phyloP scores from a whole-genome alignment of 1,139 yeast genomes.

The Zygosaccharomyces pseudobailii region DNA sequence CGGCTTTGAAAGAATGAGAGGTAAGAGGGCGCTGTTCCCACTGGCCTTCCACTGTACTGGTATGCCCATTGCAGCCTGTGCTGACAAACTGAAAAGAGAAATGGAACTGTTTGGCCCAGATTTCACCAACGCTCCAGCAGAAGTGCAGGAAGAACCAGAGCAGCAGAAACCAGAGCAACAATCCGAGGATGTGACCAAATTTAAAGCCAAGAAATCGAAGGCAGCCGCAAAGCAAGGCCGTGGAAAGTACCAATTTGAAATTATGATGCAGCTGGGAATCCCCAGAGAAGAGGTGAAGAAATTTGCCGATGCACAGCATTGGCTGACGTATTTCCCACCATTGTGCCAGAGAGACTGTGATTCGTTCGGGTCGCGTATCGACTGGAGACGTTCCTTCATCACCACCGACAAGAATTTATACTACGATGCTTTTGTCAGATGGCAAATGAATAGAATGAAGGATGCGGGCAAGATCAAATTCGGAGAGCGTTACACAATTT shows the following conservation, averaged over 20 bases:
- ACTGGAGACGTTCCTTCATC: constrained; percentile 96
- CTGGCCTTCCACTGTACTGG: constrained; percentile 99
- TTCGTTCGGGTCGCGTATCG: constrained; percentile 86
- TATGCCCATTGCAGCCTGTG: constrained; percentile 97
- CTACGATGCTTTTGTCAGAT: constrained; percentile 90
- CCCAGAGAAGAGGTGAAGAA: constrained; percentile 74
- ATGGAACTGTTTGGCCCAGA: constrained; percentile 84
- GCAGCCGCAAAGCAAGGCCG: constrained; percentile 92
- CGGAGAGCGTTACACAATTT: constrained; percentile 96
- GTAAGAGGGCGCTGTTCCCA: constrained; percentile 90
- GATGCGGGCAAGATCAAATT: constrained; percentile 88
- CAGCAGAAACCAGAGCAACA: constrained; percentile 37
- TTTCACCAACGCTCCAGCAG: constrained; percentile 63
- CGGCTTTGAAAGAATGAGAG: constrained; percentile 93
- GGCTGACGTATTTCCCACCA: constrained; percentile 92
- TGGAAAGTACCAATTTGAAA: constrained; percentile 91
- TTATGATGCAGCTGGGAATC: constrained; percentile 91
- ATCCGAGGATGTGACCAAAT: constrained; percentile 79
- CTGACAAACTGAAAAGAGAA: constrained; percentile 92
- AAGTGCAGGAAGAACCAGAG: constrained; percentile 50
- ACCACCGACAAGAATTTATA: constrained; percentile 95
- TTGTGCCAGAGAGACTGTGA: constrained; percentile 77
- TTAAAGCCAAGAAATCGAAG: constrained; percentile 86
- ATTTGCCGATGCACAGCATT: constrained; percentile 84
- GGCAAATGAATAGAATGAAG: constrained; percentile 92